Conservation (phyloP, 371 early-diverging fungal genomes). For the Globomyces sp. region DNA sequence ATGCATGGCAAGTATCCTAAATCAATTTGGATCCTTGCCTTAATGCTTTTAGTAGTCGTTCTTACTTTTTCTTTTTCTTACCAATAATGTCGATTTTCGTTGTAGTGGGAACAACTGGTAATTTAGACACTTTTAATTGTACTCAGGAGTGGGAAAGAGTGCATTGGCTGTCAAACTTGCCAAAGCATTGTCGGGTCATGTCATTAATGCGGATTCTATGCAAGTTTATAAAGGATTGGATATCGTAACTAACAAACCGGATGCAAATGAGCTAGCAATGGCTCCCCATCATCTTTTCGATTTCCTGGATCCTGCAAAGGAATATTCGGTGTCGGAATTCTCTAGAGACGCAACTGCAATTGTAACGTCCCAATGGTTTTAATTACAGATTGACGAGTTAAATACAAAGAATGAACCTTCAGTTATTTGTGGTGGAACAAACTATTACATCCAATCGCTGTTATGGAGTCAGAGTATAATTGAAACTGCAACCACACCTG, state of each 20-base stretch:
- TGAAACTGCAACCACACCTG: slow-evolving; percentile 15
- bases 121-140: no score
- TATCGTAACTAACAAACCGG: slow-evolving; percentile 92
- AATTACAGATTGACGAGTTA: slow-evolving; percentile 60
- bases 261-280: slow-evolving; percentile 63
- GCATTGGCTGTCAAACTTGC: slow-evolving; percentile 86
- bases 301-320: slow-evolving; percentile 63
- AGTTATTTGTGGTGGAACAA: slow-evolving; percentile 93
- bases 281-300: slow-evolving; percentile 88
- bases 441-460: slow-evolving; percentile 91
- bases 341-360: slow-evolving; percentile 69
- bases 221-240: slow-evolving; percentile 84
- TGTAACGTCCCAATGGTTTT: no score
- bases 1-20: not conserved
- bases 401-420: slow-evolving; percentile 68
- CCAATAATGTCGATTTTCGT: slow-evolving; percentile 34
- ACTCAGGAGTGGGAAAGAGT: slow-evolving; percentile 78
- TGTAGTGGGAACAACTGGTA: slow-evolving; percentile 75
- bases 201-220: slow-evolving; percentile 93
- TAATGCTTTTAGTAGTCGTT: not conserved
- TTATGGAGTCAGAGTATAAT: slow-evolving; percentile 61
- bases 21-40: not conserved
- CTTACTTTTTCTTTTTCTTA: not conserved
- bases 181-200: slow-evolving; percentile 77
- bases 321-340: slow-evolving; percentile 86